Conservation (phyloP, 1,284 basidiomycete genomes). For the Earliella scabrosa region DNA sequence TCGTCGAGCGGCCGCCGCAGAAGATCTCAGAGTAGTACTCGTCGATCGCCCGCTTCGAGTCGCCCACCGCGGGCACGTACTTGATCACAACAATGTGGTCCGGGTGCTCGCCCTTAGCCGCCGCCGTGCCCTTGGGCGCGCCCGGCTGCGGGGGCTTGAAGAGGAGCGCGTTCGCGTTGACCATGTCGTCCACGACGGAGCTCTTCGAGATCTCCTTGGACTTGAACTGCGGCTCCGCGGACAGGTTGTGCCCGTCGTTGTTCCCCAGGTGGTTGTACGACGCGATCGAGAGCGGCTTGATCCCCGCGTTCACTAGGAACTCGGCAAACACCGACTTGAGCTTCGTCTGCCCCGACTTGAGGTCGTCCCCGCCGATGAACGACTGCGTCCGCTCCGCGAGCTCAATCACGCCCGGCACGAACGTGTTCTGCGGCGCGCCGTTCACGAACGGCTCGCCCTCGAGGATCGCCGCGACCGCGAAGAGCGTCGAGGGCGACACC, state of each 20-base stretch:
- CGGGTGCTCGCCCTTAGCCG: slow-evolving; percentile 89
- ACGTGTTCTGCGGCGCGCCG: slow-evolving; percentile 99
- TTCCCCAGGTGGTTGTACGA: slow-evolving; percentile 99
- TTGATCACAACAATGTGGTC: slow-evolving; percentile 98
- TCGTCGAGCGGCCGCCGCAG: slow-evolving; percentile 80
- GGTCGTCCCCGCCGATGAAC: slow-evolving; percentile 98
- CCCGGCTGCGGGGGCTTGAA: slow-evolving; percentile 79
- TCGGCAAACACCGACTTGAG: slow-evolving; percentile 96
- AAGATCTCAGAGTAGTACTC: slow-evolving; percentile 98
- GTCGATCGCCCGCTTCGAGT: slow-evolving; percentile 97
- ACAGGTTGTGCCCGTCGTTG: slow-evolving; percentile 96
- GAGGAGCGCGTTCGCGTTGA: slow-evolving; percentile 86
- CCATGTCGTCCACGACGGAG: slow-evolving; percentile 98
- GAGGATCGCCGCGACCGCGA: slow-evolving; percentile 95
- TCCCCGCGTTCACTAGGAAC: slow-evolving; percentile 98
- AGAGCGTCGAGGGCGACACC: slow-evolving; percentile 94
- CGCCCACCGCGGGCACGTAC: slow-evolving; percentile 92
- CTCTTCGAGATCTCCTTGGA: slow-evolving; percentile 98
- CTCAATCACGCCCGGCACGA: slow-evolving; percentile 93
- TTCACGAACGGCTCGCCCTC: slow-evolving; percentile 97
- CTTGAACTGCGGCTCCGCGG: slow-evolving; percentile 93
- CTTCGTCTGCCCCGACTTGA: slow-evolving; percentile 95
- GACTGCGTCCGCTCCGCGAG: slow-evolving; percentile 90
- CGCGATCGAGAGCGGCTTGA: slow-evolving; percentile 96
- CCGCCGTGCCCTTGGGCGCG: slow-evolving; percentile 61